Percentiles rank a stretch among this genome's conserved stretches.
Conservation (phyloP, 495 filamentous ascomycete genomes). For the Pyrenopolyporus hunteri region DNA sequence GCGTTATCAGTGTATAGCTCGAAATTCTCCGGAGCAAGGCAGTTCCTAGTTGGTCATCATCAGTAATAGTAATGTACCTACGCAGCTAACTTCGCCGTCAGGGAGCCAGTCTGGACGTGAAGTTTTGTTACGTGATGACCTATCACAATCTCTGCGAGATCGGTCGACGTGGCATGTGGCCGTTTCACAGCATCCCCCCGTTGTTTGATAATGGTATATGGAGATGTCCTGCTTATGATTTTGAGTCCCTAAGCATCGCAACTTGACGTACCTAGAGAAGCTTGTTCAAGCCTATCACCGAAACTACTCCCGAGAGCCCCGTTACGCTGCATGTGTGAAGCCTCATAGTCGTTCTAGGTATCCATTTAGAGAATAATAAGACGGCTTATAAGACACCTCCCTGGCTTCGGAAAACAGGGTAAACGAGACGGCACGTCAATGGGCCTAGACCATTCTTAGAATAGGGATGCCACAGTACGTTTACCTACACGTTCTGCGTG, state of each 20-base stretch:
- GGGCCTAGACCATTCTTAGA: slow-evolving; percentile 33
- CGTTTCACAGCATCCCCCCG: slow-evolving; percentile 22
- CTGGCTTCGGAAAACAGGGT: slow-evolving; percentile 26
- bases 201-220: slow-evolving; percentile 13
- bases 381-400: slow-evolving; percentile 12
- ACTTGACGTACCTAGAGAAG: slow-evolving; percentile 25
- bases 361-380: slow-evolving; percentile 25
- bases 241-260: slow-evolving; percentile 11
- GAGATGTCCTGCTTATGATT: slow-evolving; percentile 14
- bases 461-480: no score
- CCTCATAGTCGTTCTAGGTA: slow-evolving; percentile 12
- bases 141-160: slow-evolving; percentile 39
- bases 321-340: slow-evolving; percentile 29
- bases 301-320: slow-evolving; percentile 35
- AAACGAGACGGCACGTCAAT: slow-evolving; percentile 27
- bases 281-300: slow-evolving; percentile 30
- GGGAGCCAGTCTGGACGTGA: slow-evolving; percentile 11
- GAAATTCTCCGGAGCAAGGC: slow-evolving; percentile 9
- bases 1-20: slow-evolving; percentile 6
- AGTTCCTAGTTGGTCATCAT: not conserved
- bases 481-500: slow-evolving; percentile 6
- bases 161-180: slow-evolving; percentile 32
- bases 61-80: not conserved
- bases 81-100: not conserved
- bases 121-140: slow-evolving; percentile 17